Conservation (phyloP, 306 rosid species). For the Sechiopsis laciniata region DNA sequence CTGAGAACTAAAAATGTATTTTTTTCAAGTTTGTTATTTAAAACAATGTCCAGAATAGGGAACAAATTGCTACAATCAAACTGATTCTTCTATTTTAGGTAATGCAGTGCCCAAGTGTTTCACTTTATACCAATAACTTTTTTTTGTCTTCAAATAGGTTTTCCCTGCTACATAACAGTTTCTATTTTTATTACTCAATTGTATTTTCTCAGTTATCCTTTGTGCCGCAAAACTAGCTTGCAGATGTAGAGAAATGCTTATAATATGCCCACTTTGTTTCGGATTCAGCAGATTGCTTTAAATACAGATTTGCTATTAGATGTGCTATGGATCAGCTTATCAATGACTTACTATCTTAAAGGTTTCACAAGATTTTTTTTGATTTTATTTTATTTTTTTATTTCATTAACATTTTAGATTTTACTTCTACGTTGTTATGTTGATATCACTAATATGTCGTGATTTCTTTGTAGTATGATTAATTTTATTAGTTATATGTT, state of each 20-base stretch:
- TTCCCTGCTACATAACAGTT: background rate
- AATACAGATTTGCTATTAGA: background rate
- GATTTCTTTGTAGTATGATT: background rate
- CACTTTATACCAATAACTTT: too few relatives aligned
- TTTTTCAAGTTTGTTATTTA: too few relatives aligned
- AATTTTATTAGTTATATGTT: background rate
- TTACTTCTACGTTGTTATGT: background rate
- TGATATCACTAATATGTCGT: background rate
- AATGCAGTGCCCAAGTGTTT: too few relatives aligned
- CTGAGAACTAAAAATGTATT: too few relatives aligned
- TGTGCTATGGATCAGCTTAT: background rate
- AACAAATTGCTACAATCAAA: too few relatives aligned
- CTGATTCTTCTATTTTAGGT: too few relatives aligned
- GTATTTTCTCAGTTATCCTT: background rate
- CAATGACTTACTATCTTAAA: background rate
- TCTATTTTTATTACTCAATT: background rate
- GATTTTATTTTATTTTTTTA: background rate
- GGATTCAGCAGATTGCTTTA: conserved; percentile 5
- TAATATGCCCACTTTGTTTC: background rate
- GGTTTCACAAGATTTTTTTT: background rate
- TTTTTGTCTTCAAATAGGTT: background rate
- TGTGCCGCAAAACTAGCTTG: background rate
- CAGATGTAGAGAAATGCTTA: background rate
- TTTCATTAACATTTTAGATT: background rate
- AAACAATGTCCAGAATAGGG: too few relatives aligned